Evolutionary conservation across 2,329 filamentous ascomycete species (phyloP), one percentile per base, ranked within the genome.

Genomic region (Colletotrichum higginsianum): DNA sequence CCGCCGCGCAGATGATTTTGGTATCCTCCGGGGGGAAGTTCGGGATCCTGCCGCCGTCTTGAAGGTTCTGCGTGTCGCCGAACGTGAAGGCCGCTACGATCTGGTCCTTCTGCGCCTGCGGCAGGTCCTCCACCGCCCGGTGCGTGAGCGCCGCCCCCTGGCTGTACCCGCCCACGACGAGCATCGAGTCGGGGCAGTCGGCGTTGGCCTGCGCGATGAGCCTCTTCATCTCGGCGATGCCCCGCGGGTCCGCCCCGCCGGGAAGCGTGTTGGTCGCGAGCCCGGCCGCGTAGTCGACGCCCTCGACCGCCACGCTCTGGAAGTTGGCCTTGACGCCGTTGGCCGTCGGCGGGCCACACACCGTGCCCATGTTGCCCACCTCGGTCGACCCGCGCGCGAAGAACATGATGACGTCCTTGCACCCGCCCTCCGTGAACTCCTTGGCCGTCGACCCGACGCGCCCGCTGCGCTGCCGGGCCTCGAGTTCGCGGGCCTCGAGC

Each of bases 161-260:
- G 77, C 80, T 82, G 74, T 84, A 85, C 6, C 82, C 83, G 21
- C 81, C 81, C 18, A 79, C 78, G 18, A 84, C 79, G 53, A 85
- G 75, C 16, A 76, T 77, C 6, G 81, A 80, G 67, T 76, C 67
- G 7, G 81, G 81, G 73, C 83, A 84, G 50, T 82, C 80, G 6
- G 73, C 75, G 55, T 79, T 79, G 4, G 80, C 82, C 49, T 79
- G 62, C 12, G 77, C 77, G 75, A 84, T 79, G 18, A 83, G 77
- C 0, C 76, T 69, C n/a, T 77, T 75, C 67, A 80, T 80, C 64
- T 80, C 77, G 16, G 26, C 52, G 30, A 83, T 81, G 47, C 80
- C 79, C 2, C 73, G 74, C 16, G 72, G 67, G 18, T 78, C 78
- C 3, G 79, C 79, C 6, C 83, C 82, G 1, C 76, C 74, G 15